Percentiles rank a stretch among this genome's conserved stretches.
Evolutionary conservation across 176 grass and related monocot genomes (phyloP).

Genomic region (Miscanthus lutarioriparius): DNA sequence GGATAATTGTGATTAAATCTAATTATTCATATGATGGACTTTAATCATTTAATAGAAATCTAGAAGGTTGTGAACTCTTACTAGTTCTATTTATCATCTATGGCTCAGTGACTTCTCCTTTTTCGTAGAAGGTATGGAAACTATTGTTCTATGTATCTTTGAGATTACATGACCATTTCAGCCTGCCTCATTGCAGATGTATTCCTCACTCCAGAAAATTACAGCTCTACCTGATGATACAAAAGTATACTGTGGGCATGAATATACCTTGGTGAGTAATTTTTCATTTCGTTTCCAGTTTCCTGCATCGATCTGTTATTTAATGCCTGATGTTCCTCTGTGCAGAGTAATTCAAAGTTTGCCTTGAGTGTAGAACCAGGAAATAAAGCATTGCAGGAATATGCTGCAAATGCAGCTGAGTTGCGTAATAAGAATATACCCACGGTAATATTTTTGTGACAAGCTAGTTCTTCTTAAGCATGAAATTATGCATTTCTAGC

Average conservation of each 20-base stretch:
- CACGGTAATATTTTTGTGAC: constrained; percentile 64
- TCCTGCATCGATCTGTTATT: constrained; percentile 9
- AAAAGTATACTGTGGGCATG: constrained; percentile 90
- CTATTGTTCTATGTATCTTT: neutral
- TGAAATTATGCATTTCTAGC: constrained; percentile 11
- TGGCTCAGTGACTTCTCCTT: constrained; percentile 26
- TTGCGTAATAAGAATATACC: constrained; percentile 79
- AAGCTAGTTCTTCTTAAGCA: constrained; percentile 17
- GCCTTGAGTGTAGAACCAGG: constrained; percentile 89
- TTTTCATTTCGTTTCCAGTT: constrained; percentile 20
- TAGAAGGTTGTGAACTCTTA: constrained; percentile 4
- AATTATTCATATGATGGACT: neutral
- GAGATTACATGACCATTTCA: constrained; percentile 8
- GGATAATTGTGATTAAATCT: constrained; percentile 11
- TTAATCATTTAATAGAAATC: neutral
- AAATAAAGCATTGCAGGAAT: constrained; percentile 89
- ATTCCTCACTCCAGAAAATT: constrained; percentile 82
- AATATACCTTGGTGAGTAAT: constrained; percentile 85
- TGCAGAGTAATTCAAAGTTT: constrained; percentile 91
- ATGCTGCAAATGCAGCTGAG: constrained; percentile 64
- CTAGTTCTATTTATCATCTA: constrained; percentile 17
- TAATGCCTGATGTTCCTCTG: constrained; percentile 31
- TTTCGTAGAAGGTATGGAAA: neutral
- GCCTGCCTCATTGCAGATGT: constrained; percentile 66
- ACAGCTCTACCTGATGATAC: constrained; percentile 82